Conservation (phyloP, 2,329 filamentous ascomycete species). For the Ophiostoma angusticollis region DNA sequence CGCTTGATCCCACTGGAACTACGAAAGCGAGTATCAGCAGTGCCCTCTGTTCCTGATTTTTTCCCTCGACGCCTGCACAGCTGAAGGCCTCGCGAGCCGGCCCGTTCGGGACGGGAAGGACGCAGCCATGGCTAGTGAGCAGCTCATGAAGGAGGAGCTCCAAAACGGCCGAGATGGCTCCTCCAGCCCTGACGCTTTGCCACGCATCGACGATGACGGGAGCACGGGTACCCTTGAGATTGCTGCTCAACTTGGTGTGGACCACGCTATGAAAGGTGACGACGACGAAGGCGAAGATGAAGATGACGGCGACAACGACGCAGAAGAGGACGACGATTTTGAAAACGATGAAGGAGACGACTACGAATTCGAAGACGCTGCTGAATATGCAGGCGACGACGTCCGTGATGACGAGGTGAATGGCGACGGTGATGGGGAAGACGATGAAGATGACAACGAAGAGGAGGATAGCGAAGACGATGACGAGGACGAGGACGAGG, state of each 20-base stretch:
- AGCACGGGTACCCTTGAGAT: constrained; percentile 19
- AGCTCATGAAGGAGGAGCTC: constrained; percentile 44
- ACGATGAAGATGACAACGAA: constrained; percentile 22
- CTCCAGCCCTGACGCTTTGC: constrained; percentile 29
- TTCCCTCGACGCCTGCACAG: no score
- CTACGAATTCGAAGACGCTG: constrained; percentile 21
- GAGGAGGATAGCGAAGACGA: constrained; percentile 18
- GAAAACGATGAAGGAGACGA: constrained; percentile 17
- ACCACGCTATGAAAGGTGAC: constrained; percentile 16
- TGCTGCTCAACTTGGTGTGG: constrained; percentile 19
- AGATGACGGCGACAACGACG: constrained; percentile 20
- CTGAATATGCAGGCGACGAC: constrained; percentile 20
- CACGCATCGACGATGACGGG: constrained; percentile 19
- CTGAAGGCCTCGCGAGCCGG: no score
- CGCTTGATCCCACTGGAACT: constrained; percentile 2
- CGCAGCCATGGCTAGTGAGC: constrained; percentile 33
- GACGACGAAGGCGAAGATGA: constrained; percentile 19
- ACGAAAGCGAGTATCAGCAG: not conserved
- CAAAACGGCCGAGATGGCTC: constrained; percentile 42
- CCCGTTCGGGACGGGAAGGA: no score
- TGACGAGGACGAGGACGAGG: constrained; percentile 15
- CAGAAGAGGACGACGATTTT: constrained; percentile 17
- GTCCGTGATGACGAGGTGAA: constrained; percentile 18
- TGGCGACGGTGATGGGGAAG: constrained; percentile 17
- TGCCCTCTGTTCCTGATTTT: not conserved